Evolutionary conservation across 2,329 filamentous ascomycete species (phyloP), one percentile per base, ranked within the genome.

Genomic region (Claviceps purpurea): DNA sequence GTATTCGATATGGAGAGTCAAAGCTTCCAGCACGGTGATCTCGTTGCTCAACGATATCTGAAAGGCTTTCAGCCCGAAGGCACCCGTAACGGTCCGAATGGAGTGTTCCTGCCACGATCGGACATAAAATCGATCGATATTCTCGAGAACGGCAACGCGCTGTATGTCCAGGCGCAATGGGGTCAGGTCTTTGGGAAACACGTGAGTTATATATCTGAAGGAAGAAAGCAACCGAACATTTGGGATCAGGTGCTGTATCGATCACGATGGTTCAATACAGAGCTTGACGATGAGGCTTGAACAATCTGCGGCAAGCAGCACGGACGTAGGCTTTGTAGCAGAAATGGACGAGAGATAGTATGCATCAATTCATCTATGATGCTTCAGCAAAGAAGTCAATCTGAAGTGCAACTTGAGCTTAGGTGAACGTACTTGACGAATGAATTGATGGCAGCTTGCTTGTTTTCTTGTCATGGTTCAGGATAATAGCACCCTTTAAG

Each of bases 101-200:
- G 47, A 8, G 14, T 16, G 4, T 22, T 20, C 7, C 47, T 52
- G 5, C 51, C 51, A 4, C 46, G 47, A 18, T 52, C 51, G 7
- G 51, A 49, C 22, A 20, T 52, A 14, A 52, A 52, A 37, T 45
- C 40, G 2, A 22, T 49, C 3, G 49, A 37, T 20, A 26, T 49
- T 16, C 26, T 39, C 16, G 41, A n/a, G 14, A 34, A 22, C 10
- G 20, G 40, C 18, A 14, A 46, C 4, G 5, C 37, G 3, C 16
- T 52, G 4, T 52, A 52, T 40, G 34, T 52, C 2, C 51, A 52
- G 47, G 51, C 51, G 2, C 22, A 16, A 7, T 52, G 51, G 51
- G 37, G 14, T 13, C 38, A 48, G 13, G 45, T 48, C 8, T 30
- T 22, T 24, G 39, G 38, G 11, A 37, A 49, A 4, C 45, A 48